Evolutionary conservation across 768 basidiomycete genomes (phyloP), one percentile per base, ranked within the genome.

Genomic region (Boletus vinaceobasis): DNA sequence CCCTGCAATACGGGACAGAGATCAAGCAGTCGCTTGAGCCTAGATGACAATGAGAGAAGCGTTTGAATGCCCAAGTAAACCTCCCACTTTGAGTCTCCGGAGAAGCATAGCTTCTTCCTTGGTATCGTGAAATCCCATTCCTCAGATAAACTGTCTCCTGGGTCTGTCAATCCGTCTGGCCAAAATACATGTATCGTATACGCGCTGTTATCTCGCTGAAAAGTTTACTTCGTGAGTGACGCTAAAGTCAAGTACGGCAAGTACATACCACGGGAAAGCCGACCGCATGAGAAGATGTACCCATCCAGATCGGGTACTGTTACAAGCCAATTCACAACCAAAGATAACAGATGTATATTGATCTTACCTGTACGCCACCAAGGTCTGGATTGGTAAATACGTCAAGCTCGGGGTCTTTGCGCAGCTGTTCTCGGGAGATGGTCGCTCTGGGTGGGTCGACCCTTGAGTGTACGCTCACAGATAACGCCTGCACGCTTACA

Each of bases 321-420:
- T 14, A 15, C 13, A 33, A 43, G 40, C 46, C 27, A 43, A 47
- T 19, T 45, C 23, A 5, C 31, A 36, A 36, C n/a, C 19, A 6
- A 50, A 46, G 23, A 38, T 14, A 17, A n/a, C 15, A 36, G 21
- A n/a, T 15, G 14, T 2, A 43, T 23, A 13, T n/a, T 17, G n/a
- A 26, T 29, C 61, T 43, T 40, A 59, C 61, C 53, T 62, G 53
- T 15, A 53, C 40, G 6, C 62, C 61, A 33, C 59, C 52, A 14
- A 33, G 50, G 15, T 63, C 57, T 7, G 47, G 45, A 26, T 42
- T 46, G 19, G 62, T 63, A 36, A 64, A 57, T 7, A 40, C 44
- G n/a, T 67, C 59, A 4, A 80, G 70, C 10, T 77, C 71, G 7
- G 70, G 66, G 55, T 82, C 77, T 15, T 70, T 62, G 53, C 71